Evolutionary conservation across 345 rosid genomes (phyloP).

Genomic region (Gossypium rotundifolium): DNA sequence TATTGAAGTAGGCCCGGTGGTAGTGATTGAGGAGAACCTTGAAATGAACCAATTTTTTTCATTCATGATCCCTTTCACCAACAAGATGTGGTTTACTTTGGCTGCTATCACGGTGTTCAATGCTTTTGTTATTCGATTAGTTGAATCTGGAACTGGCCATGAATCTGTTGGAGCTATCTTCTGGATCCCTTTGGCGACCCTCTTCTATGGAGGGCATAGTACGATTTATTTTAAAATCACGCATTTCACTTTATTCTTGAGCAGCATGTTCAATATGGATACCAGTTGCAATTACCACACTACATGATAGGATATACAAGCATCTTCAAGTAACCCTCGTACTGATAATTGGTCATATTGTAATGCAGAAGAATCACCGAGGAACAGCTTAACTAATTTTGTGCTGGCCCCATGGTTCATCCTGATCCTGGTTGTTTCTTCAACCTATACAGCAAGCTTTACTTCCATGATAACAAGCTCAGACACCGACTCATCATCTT

Average conservation of each 20-base stretch:
- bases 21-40: conserved; percentile 7
- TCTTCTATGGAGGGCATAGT: conserved; percentile 11
- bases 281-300: conserved; percentile 3
- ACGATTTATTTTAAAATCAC: not conserved
- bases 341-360: no score
- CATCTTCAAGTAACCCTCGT: no score
- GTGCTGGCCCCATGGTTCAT: conserved; percentile 21
- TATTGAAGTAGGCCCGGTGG: not conserved
- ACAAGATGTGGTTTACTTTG: conserved; percentile 7
- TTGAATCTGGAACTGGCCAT: conserved; percentile 1
- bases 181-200: conserved; percentile 10
- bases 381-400: conserved; percentile 10
- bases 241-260: not conserved
- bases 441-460: conserved; percentile 11
- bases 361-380: conserved; percentile 12
- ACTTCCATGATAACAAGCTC: conserved; percentile 19
- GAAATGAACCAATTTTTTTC: conserved; percentile 5
- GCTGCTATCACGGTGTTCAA: conserved; percentile 8
- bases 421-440: conserved; percentile 14
- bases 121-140: conserved; percentile 16
- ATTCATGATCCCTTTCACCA: conserved; percentile 13
- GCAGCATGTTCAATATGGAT: not conserved
- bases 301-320: no score
- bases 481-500: conserved; percentile 3
- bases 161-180: conserved; percentile 4